These are phyloP conservation scores for Rickenella mellea DNA, from an alignment of 768 basidiomycete species.

Conservation along the genomic window DNA sequence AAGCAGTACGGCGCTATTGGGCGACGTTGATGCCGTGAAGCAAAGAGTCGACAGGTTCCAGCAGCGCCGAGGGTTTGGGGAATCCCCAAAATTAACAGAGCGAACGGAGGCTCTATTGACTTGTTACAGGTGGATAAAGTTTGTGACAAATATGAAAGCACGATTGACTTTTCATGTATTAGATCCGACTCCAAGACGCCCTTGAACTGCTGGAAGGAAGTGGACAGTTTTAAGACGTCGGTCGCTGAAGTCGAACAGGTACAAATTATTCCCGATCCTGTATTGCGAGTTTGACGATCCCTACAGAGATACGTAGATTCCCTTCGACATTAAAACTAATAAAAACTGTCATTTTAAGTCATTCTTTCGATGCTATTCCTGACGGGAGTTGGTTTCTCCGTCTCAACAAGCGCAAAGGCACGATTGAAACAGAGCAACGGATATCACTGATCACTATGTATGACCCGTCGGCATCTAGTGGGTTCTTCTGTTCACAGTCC, in stretches of 20 bases:
- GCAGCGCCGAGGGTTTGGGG: constrained; percentile 39
- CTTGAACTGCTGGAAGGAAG: constrained; percentile 70
- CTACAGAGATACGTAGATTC: constrained; percentile 56
- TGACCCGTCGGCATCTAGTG: constrained; percentile 1
- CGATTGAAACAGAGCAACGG: neutral
- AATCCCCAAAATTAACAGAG: constrained; percentile 48
- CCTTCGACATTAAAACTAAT: constrained; percentile 29
- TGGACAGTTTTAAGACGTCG: constrained; percentile 56
- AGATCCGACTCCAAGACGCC: constrained; percentile 39
- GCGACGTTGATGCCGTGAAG: constrained; percentile 69
- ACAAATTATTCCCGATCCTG: constrained; percentile 8
- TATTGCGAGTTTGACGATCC: constrained; percentile 5
- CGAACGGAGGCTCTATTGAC: constrained; percentile 49
- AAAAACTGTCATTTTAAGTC: neutral
- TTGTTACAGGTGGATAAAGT: constrained; percentile 60
- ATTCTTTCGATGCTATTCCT: too few species aligned
- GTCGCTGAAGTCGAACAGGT: constrained; percentile 67
- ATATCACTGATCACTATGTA: neutral
- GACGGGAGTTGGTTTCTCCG: too few species aligned
- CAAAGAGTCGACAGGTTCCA: constrained; percentile 67
- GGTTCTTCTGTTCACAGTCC: constrained; percentile 4
- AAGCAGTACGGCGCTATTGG: constrained; percentile 54
- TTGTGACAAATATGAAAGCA: neutral
- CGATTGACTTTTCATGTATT: neutral
- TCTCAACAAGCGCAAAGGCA: neutral